Conservation (phyloP, 805 yeast genomes). For the Yamadazyma paraphyllophila region DNA sequence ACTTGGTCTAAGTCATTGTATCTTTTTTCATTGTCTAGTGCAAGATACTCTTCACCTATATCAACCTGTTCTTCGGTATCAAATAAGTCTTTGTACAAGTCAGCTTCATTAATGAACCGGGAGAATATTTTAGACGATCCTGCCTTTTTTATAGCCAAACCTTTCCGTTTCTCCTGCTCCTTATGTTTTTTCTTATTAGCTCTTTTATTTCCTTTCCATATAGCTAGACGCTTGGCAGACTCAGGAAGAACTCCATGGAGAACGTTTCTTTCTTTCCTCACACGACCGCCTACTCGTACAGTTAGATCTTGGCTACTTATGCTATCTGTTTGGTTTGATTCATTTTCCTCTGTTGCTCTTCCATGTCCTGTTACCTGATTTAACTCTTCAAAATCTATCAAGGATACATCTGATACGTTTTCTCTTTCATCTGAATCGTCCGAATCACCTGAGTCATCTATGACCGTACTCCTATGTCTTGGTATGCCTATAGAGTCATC, state of each 20-base stretch:
- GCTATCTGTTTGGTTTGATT: not conserved
- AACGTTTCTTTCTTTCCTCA: constrained; percentile 27
- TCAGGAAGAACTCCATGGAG: constrained; percentile 40
- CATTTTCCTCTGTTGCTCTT: too few species aligned
- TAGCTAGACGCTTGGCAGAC: constrained; percentile 33
- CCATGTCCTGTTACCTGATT: not conserved
- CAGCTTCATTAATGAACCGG: constrained; percentile 8
- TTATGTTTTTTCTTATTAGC: constrained; percentile 10
- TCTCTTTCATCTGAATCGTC: not conserved
- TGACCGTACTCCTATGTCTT: constrained; percentile 1
- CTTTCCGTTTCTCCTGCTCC: constrained; percentile 26
- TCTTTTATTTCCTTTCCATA: constrained; percentile 19
- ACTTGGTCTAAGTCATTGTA: not conserved
- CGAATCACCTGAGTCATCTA: constrained; percentile 6
- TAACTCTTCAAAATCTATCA: constrained; percentile 3
- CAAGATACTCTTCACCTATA: constrained; percentile 1
- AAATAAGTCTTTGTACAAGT: constrained; percentile 11
- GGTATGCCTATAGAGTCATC: constrained; percentile 2
- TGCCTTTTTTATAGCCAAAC: constrained; percentile 34
- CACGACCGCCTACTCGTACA: constrained; percentile 26
- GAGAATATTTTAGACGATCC: not conserved
- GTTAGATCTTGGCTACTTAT: not conserved
- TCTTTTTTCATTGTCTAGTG: not conserved
- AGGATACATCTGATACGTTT: constrained; percentile 3
- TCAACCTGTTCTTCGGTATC: constrained; percentile 6